phyloP scores from a whole-genome alignment of 257 asterid genomes.

The Lavandula angustifolia region DNA sequence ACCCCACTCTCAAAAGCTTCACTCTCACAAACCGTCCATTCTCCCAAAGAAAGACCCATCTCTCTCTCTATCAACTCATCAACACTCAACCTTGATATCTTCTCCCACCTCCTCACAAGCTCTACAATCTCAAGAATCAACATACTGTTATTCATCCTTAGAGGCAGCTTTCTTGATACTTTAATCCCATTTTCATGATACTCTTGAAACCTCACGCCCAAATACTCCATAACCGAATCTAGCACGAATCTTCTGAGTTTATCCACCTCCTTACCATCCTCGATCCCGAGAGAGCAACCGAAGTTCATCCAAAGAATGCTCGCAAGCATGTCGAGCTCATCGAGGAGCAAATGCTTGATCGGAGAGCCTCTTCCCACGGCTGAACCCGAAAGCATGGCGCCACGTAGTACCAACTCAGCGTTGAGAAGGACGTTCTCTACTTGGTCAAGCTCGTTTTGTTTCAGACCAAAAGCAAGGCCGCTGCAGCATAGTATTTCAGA shows the following conservation, averaged over 20 bases:
- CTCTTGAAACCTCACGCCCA: constrained; percentile 47
- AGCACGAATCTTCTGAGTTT: constrained; percentile 53
- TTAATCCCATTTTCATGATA: constrained; percentile 46
- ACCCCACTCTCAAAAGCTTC: constrained; percentile 63
- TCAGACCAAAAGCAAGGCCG: constrained; percentile 43
- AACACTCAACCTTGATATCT: constrained; percentile 42
- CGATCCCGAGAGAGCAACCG: constrained; percentile 48
- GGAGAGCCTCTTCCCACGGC: constrained; percentile 47
- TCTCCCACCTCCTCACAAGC: constrained; percentile 65
- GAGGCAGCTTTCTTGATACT: constrained; percentile 49
- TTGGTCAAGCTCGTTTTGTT: constrained; percentile 53
- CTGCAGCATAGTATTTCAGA: constrained; percentile 56
- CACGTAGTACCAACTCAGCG: constrained; percentile 61
- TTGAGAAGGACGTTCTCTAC: constrained; percentile 63
- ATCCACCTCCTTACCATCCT: constrained; percentile 45
- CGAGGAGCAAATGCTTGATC: constrained; percentile 52
- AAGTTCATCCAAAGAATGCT: constrained; percentile 67
- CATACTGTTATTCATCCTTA: constrained; percentile 48
- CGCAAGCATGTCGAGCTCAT: constrained; percentile 72
- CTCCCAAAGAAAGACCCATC: constrained; percentile 59
- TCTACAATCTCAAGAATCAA: constrained; percentile 59
- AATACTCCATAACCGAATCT: constrained; percentile 68
- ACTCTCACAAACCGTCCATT: constrained; percentile 64
- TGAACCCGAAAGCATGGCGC: constrained; percentile 36
- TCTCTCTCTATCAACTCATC: constrained; percentile 72